Evolutionary conservation across 2,329 filamentous ascomycete species (phyloP).

Genomic region (Fonsecaea pedrosoi): DNA sequence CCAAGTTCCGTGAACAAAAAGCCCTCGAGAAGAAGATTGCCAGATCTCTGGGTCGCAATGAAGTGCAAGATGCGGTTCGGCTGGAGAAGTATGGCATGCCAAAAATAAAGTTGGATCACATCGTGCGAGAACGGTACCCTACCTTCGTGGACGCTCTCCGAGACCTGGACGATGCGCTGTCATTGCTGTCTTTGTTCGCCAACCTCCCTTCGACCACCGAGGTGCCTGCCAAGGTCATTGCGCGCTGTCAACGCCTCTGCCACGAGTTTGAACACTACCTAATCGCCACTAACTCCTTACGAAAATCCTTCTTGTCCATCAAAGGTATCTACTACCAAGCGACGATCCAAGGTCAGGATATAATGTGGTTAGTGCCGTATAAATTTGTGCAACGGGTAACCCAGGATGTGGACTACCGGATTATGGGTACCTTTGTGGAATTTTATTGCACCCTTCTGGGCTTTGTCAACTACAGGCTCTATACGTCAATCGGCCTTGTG

Average conservation of each 20-base stretch:
- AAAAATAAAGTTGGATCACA: constrained; percentile 89
- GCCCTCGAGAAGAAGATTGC: constrained; percentile 97
- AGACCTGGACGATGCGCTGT: constrained; percentile 94
- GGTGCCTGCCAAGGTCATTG: constrained; percentile 94
- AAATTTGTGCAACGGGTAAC: constrained; percentile 95
- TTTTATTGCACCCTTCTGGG: constrained; percentile 97
- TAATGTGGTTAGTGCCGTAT: constrained; percentile 96
- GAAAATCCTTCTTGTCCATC: constrained; percentile 96
- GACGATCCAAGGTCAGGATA: constrained; percentile 94
- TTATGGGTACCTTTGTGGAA: constrained; percentile 99
- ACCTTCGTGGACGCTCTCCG: constrained; percentile 93
- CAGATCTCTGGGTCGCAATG: constrained; percentile 86
- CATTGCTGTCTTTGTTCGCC: constrained; percentile 96
- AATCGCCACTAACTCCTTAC: constrained; percentile 86
- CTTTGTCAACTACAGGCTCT: constrained; percentile 95
- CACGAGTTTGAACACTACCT: constrained; percentile 98
- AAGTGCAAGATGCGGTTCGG: constrained; percentile 85
- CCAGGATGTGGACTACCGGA: constrained; percentile 94
- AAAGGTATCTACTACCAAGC: constrained; percentile 99
- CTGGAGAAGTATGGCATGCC: constrained; percentile 91
- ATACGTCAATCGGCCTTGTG: constrained; percentile 87
- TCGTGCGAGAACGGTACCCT: constrained; percentile 97
- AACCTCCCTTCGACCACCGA: constrained; percentile 89
- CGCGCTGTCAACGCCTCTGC: constrained; percentile 88
- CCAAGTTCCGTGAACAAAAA: constrained; percentile 97